These are phyloP conservation scores for Mortierella sp. DNA, from an alignment of 371 early-diverging fungal species.

Conservation along the genomic window DNA sequence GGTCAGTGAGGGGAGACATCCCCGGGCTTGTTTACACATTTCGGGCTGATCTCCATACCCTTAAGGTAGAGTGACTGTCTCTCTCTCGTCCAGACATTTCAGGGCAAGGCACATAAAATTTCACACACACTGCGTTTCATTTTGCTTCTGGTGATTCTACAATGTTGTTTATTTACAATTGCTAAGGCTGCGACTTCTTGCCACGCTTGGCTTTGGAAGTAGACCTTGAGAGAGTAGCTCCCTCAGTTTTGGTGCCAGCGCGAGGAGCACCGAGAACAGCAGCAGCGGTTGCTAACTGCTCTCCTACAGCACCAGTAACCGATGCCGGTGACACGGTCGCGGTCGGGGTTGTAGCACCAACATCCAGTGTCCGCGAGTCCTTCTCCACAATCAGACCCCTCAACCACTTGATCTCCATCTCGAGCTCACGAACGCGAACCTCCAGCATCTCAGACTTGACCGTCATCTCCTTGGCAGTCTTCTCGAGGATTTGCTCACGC, in stretches of 20 bases:
- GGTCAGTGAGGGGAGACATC: not conserved
- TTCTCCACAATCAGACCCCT: slow-evolving; percentile 87
- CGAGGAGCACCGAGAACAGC: not conserved
- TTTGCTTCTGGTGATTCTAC: no score
- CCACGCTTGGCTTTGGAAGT: slow-evolving; percentile 26
- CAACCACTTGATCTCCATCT: slow-evolving; percentile 93
- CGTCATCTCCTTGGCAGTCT: slow-evolving; percentile 86
- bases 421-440: slow-evolving; percentile 80
- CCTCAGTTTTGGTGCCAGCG: slow-evolving; percentile 13
- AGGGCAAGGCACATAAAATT: no score
- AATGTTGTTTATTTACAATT: not conserved
- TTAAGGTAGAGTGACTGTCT: not conserved
- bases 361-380: slow-evolving; percentile 65
- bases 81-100: no score
- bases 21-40: slow-evolving; percentile 9
- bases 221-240: not conserved
- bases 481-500: slow-evolving; percentile 89
- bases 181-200: slow-evolving; percentile 35
- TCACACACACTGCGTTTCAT: no score
- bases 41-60: not conserved
- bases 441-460: slow-evolving; percentile 82
- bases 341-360: slow-evolving; percentile 1
- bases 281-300: not conserved
- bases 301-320: not conserved
- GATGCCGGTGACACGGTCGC: slow-evolving; percentile 4